Evolutionary conservation across 441 rosid species (phyloP), one percentile per base, ranked within the genome.

Genomic region (Populus hybrid): DNA sequence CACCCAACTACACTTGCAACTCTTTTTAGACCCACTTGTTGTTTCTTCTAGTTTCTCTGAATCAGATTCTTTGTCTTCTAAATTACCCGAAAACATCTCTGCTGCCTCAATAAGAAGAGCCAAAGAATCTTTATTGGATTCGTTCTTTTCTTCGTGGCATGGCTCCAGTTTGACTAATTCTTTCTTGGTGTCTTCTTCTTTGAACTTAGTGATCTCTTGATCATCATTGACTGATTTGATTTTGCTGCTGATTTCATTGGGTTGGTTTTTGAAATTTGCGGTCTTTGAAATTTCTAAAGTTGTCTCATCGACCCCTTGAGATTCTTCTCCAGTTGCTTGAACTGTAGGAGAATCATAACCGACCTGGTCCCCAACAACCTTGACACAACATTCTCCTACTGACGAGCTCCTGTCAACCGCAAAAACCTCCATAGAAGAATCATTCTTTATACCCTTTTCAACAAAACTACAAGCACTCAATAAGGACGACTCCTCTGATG

Each of bases 21-120:
- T 72, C 16, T 6, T 72, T 56, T 72, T 29, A 3, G 31, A 29
- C 31, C 31, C 31, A 29, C 31, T 29, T 29, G 31, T 9, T 40
- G 6, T 35, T 21, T 38, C 12, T 40, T 64, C 61, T 9, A 35
- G 18, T 35, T 38, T 74, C 11, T 50, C 45, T 29, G 24, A 75
- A 12, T 23, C 3, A 21, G 64, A n/a, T 45, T 66, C 45, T 50
- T 18, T 4, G 11, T 14, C 14, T 28, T 63, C 23, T 29, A 29
- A 14, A 24, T 68, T 53, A 24, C 33, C 72, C 1, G 73, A 68
- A 53, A 69, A 69, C 29, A 31, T 38, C 12, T 61, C 79, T 7
- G 79, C 79, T 69, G 79, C 79, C 42, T 76, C 69, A 38, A 76
- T 36, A 6, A 61, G 69, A 33, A 69, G 79, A 9, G 79, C 28